Base-by-base conservation (phyloP, 164 flowering plant genomes). In the Vitis vinifera region DNA sequence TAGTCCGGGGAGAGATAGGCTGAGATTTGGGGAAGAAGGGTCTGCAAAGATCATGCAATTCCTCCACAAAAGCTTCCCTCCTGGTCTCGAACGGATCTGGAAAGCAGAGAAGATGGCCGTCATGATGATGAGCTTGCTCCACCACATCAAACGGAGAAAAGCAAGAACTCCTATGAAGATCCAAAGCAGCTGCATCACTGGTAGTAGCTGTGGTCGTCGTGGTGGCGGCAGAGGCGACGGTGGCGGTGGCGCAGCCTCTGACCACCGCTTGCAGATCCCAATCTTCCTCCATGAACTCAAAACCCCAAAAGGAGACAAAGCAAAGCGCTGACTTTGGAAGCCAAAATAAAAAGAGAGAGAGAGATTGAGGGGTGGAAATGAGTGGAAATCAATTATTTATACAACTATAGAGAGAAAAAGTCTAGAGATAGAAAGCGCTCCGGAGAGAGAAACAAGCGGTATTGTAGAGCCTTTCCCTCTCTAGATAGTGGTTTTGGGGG, bases 211-310 rank as follows among this genome's bases (percentile, higher is more conserved):
- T 58, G 57, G 75, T 10, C 58, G 71, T 10, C 60, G 73, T 15
- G 74, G 84, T 9, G 56, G 69, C 9, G 44, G 79, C 9, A 30
- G 83, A 3, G 65, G 80, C 44, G 62, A 76, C 9, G 50, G 75
- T 10, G 57, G 68, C 3, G 76, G 83, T 27, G 81, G 76, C 37
- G 80, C 86, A 95, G 72, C 99, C 85, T 70, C 97, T 85, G 78
- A 95, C 99, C 73, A 95, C 97, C 19, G 99, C 99, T 37, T 88
- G 91, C 15, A 95, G 88, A 82, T 88, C 99, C 99, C 99, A 95
- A 65, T 91, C 94, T 10, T 77, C 97, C 23, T 74, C 92, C 94
- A 92, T 90, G 71, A 16, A 17, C 50, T 37, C 44, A 37, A 6
- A 37, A 37, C 5, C 44, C 44, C 44, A 37, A 37, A 53, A 59